Evolutionary conservation across 805 yeast genomes (phyloP), one percentile per base, ranked within the genome.

Genomic region (Candida silvatica): DNA sequence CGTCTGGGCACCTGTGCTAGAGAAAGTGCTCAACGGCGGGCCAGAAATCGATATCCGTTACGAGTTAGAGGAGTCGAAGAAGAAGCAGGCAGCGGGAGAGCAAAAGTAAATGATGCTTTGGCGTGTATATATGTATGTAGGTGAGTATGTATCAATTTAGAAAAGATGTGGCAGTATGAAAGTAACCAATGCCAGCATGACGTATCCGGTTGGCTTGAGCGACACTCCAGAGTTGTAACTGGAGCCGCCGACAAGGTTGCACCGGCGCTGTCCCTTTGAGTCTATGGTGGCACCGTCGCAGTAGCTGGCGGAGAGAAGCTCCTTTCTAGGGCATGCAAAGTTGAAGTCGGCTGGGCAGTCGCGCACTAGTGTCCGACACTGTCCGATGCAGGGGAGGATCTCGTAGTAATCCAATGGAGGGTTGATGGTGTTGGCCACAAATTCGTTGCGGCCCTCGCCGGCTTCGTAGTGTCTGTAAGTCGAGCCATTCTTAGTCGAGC

Each of bases 331-430:
- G 47, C 97, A 92, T 12, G 56, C 48, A 53, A 90, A 87, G 2
- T 74, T 76, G 48, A 90, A 75, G 20, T 61, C 74, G 0, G 87
- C 58, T 1, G 96, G 96, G 53, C 98, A 90, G 52, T 82, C 81
- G 33, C 85, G 67, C 2, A 80, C 92, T 6, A 92, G 72, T 5
- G 77, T 69, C 41, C 82, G 65, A 56, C 97, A 92, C 42, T 80
- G 70, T 48, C 82, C 78, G 33, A 80, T 67, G 52, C 98, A 90
- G 1, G 98, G 98, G 38, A 85, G 54, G 3, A 92, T 69, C 57
- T 90, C 98, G 46, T 67, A 78, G 56, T 88, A 90, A 18, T 57
- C 51, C 9, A 57, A 48, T 4, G 69, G 66, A 0, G 87, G 84
- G 4, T 69, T 63, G 20, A 80, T 61, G 2, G 69, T 50, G 3